Evolutionary conservation across 495 filamentous ascomycete genomes (phyloP), one percentile per base, ranked within the genome.

Genomic region (Penicillium arizonense): DNA sequence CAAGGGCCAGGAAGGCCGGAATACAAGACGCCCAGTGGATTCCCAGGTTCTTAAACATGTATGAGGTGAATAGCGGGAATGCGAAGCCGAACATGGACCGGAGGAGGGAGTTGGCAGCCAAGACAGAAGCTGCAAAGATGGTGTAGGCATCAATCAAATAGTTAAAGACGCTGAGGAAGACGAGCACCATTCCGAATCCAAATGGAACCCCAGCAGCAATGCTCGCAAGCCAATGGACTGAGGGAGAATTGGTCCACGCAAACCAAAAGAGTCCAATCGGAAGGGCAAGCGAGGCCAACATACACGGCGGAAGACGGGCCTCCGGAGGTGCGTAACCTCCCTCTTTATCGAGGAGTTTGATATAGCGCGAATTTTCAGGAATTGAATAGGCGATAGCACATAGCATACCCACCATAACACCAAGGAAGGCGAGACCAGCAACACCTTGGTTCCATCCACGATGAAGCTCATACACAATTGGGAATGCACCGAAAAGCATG

Each of bases 401-500:
- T 0, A 89, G 45, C 87, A 93, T 91, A 49, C 90, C 90, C 46
- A 86, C 64, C 45, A 87, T 87, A 26, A 95, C 88, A 11, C 88
- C 87, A 0, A 83, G 60, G 64, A 91, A 94, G 16, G 88, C 73
- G 0, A 94, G 80, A 12, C 87, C 87, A 0, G 80, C 75, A 23
- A 87, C 62, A 33, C 86, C 83, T n/a, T 82, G 72, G 12, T 74
- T 76, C 90, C 89, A 94, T 40, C 82, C 82, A 9, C 89, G 85
- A 51, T 86, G 67, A 18, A 85, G 63, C 13, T 77, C 70, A 66
- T 89, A 94, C 33, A 94, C 83, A 42, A 92, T 84, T 1, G 90
- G 90, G 52, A 64, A 73, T 12, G 87, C 87, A 23, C 88, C 82
- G 72, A 95, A 94, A 18, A 91, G 77, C 42, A 92, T 79, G 67